These are phyloP conservation scores for Nakaseomyces uthaithaninus DNA, from an alignment of 1,139 yeast species.

Conservation along the genomic window DNA sequence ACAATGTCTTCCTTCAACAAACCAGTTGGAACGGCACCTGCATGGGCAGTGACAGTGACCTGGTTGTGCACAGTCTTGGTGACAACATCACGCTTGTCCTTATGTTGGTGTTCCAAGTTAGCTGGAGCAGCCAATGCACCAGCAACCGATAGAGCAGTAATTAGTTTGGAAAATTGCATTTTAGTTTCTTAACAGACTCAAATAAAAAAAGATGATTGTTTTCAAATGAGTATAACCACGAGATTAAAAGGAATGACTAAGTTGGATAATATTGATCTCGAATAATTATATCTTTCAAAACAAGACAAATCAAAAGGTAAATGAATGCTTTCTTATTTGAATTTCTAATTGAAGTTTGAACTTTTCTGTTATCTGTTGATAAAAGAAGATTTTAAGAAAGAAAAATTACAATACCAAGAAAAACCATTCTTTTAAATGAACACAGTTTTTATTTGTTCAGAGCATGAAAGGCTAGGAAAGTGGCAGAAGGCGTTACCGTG, in stretches of 20 bases:
- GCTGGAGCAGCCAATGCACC: conserved; percentile 35
- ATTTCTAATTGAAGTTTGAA: too few species aligned
- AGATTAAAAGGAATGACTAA: conserved; percentile 7
- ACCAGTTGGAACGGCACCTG: conserved; percentile 16
- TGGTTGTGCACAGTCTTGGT: conserved; percentile 38
- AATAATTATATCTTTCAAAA: background rate
- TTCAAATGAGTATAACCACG: background rate
- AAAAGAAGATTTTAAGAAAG: too few species aligned
- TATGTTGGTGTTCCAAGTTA: conserved; percentile 37
- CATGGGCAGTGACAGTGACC: conserved; percentile 28
- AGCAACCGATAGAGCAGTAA: conserved; percentile 32
- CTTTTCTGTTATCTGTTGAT: too few species aligned
- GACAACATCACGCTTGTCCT: conserved; percentile 41
- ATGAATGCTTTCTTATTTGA: too few species aligned
- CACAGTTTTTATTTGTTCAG: too few species aligned
- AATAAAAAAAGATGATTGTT: background rate
- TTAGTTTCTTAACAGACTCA: background rate
- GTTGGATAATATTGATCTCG: conserved; percentile 6
- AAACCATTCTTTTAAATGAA: too few species aligned
- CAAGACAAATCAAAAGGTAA: too few species aligned
- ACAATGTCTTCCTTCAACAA: conserved; percentile 5
- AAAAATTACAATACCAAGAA: too few species aligned
- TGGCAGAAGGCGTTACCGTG: too few species aligned
- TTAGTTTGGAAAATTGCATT: conserved; percentile 33
- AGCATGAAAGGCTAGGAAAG: too few species aligned